Base-by-base conservation (phyloP, 2,329 filamentous ascomycete genomes). In the Venturia nashicola region DNA sequence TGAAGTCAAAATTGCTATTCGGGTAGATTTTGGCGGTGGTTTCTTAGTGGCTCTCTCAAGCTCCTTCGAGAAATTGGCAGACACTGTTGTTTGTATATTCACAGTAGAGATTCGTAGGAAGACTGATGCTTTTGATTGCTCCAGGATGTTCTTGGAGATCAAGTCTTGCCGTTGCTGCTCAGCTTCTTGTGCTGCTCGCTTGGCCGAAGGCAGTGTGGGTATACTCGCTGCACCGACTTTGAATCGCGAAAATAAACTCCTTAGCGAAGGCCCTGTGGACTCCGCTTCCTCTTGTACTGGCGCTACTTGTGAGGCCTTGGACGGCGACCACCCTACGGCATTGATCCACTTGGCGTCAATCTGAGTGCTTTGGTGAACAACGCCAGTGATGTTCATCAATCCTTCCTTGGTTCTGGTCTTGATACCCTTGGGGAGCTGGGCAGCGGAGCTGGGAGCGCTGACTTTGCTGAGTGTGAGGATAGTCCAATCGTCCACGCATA, bases 41-140 rank as follows among this genome's bases (percentile, higher is more conserved):
- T 99, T 99, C 76, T 97, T 97, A 0, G 95, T 99, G 18, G 95
- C 94, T 66, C 95, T 85, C 76, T 97, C 91, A 12, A 99, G 83
- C 72, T 99, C 95, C 1, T 86, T 82, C 2, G 91, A 86, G 69
- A 97, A 91, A 46, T 81, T 84, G 39, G 83, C 77, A 23, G 83
- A 80, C 0, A 97, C 86, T 59, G 83, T 89, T 0, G 92, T 96
- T 69, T 85, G 83, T 40, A 97, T 86, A 57, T 84, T 83, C 39
- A 93, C 92, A 9, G 91, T 92, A 59, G 89, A 96, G 23, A 96
- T 89, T 60, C 91, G 84, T 23, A 99, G 79, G 72, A 96, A 97
- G 40, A 97, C 92, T 18, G 88, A 90, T 0, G 91, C 89, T 0
- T 83, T 87, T 5, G 86, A 88, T 34, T 82, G 75, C 9, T 83